Evolutionary conservation across 176 grass and related monocot species (phyloP).

Genomic region (Sorghum bicolor): Sorghum_bicolor_NCBIv3 NC_012871.2:68127001-68127500

Average conservation of each 20-base stretch:
- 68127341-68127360: not conserved
- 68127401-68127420: slow-evolving; percentile 5
- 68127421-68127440: not conserved
- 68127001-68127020: not conserved
- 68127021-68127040: not conserved
- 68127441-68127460: not conserved
- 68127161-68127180: not conserved
- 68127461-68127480: not conserved
- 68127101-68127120: not conserved
- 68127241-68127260: not conserved
- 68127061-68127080: not conserved
- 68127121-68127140: not conserved
- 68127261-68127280: not conserved
- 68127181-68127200: not conserved
- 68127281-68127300: not conserved
- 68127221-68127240: not conserved
- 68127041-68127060: not conserved
- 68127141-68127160: not conserved
- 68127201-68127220: not conserved
- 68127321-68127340: not conserved
- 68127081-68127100: not conserved
- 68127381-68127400: not conserved
- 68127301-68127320: not conserved
- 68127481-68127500: not conserved
- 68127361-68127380: not conserved